Conservation (phyloP, 495 filamentous ascomycete genomes). For the Aspergillus panamensis region DNA sequence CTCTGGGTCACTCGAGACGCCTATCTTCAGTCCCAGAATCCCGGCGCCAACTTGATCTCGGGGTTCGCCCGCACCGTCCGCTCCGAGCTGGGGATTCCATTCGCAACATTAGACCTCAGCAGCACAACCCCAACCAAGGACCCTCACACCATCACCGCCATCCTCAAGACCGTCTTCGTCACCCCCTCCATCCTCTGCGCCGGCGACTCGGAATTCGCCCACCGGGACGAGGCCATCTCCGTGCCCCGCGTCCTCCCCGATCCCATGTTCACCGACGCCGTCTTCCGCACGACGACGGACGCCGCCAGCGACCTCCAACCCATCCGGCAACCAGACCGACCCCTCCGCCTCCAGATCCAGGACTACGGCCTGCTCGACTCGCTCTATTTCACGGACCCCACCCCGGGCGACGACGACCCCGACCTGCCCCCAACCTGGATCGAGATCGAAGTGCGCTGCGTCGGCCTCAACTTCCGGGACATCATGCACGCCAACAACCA, state of each 20-base stretch:
- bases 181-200: not conserved
- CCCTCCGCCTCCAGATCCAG: not conserved
- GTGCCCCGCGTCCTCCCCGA: not conserved
- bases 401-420: not conserved
- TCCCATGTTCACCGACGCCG: not conserved
- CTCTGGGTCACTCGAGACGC: not conserved
- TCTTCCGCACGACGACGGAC: not conserved
- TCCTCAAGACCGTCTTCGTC: not conserved
- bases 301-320: not conserved
- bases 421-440: slow-evolving; percentile 18
- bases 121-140: not conserved
- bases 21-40: not conserved
- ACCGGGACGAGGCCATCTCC: not conserved
- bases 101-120: not conserved
- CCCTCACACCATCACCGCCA: not conserved
- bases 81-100: not conserved
- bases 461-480: slow-evolving; percentile 45
- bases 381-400: slow-evolving; percentile 17
- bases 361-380: slow-evolving; percentile 13
- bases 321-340: not conserved
- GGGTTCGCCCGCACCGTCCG: not conserved
- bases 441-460: slow-evolving; percentile 25
- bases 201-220: not conserved
- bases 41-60: not conserved
- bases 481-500: slow-evolving; percentile 36